Evolutionary conservation across 192 early-diverging fungal genomes (phyloP).

Genomic region (Dissophora ornata): DNA sequence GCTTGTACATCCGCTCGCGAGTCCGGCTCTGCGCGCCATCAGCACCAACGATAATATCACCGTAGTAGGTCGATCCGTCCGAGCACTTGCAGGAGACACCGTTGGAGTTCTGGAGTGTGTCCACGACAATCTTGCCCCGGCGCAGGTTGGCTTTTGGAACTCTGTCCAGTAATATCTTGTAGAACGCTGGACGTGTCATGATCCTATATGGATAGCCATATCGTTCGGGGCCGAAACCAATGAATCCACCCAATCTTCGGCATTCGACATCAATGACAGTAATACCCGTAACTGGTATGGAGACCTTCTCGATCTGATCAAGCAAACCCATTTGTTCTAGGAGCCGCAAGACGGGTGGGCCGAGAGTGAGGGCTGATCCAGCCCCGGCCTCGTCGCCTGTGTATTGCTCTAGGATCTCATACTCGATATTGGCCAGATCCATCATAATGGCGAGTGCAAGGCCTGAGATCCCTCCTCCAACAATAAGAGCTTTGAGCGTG

Average conservation of each 20-base stretch:
- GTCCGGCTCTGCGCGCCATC: slow-evolving; percentile 36
- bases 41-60: slow-evolving; percentile 42
- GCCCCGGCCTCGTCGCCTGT: slow-evolving; percentile 14
- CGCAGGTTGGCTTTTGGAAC: slow-evolving; percentile 11
- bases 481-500: slow-evolving; percentile 46
- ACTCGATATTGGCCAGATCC: slow-evolving; percentile 43
- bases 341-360: slow-evolving; percentile 32
- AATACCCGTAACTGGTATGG: slow-evolving; percentile 11
- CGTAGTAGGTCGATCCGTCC: slow-evolving; percentile 36
- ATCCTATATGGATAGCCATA: slow-evolving; percentile 25
- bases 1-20: slow-evolving; percentile 25
- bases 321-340: slow-evolving; percentile 47
- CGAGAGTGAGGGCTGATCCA: slow-evolving; percentile 27
- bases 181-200: slow-evolving; percentile 22
- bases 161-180: slow-evolving; percentile 18
- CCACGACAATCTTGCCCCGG: slow-evolving; percentile 22
- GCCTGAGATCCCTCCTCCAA: slow-evolving; percentile 43
- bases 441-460: slow-evolving; percentile 43
- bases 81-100: slow-evolving; percentile 38
- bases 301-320: slow-evolving; percentile 21
- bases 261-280: slow-evolving; percentile 14
- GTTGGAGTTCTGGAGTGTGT: slow-evolving; percentile 26
- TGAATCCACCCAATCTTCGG: slow-evolving; percentile 14
- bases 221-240: slow-evolving; percentile 5
- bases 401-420: slow-evolving; percentile 33